phyloP scores from a whole-genome alignment of 345 rosid species.

The Eucalyptus lansdowneana region DNA sequence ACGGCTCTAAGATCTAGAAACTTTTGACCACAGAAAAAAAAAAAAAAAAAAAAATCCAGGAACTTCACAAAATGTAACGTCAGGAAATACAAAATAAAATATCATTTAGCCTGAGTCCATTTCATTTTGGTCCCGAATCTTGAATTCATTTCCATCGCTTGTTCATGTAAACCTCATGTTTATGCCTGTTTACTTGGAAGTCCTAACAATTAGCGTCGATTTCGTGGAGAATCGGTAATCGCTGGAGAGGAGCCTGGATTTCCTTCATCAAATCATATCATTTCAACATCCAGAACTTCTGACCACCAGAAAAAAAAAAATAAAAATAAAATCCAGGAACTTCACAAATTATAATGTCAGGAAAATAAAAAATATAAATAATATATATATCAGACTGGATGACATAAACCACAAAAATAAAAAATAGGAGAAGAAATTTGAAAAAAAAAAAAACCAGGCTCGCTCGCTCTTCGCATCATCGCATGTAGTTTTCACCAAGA shows the following conservation, averaged over 20 bases:
- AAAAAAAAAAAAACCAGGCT: background rate
- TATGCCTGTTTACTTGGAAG: background rate
- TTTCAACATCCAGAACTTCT: background rate
- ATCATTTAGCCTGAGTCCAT: background rate
- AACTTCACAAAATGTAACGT: background rate
- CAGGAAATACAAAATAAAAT: background rate
- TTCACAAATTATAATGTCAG: background rate
- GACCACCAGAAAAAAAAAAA: no score
- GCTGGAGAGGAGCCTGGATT: background rate
- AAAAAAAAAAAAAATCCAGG: background rate
- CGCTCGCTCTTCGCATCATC: background rate
- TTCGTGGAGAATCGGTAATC: background rate
- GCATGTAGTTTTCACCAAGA: background rate
- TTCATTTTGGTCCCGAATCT: background rate
- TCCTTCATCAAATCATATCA: background rate
- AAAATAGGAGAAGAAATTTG: background rate
- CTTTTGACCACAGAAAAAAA: no score
- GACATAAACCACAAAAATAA: background rate
- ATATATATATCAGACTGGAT: background rate
- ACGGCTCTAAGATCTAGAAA: no score
- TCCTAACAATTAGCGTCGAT: background rate
- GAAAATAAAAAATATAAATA: background rate
- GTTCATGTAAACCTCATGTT: background rate
- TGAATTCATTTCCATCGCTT: background rate
- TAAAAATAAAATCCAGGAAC: background rate